Evolutionary conservation across 2,329 filamentous ascomycete species (phyloP).

Genomic region (Bipolaris sorokiniana): DNA sequence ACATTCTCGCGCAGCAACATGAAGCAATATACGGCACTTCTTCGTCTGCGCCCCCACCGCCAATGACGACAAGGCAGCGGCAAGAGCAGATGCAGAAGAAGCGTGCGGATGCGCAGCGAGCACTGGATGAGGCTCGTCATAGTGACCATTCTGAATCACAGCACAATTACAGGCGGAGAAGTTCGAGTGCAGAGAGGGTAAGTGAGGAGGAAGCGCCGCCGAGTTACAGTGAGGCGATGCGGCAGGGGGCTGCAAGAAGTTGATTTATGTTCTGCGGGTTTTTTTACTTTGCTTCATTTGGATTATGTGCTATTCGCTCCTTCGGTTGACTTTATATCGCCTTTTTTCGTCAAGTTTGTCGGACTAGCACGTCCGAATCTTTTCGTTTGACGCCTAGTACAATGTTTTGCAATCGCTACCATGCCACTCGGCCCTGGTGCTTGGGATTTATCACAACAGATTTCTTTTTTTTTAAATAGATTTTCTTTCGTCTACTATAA

Average conservation of each 20-base stretch:
- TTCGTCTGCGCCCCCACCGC: slow-evolving; percentile 11
- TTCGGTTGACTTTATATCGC: not conserved
- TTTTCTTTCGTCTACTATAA: no score
- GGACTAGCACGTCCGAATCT: no score
- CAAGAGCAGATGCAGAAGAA: slow-evolving; percentile 15
- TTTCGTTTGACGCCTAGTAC: no score
- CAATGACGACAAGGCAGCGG: slow-evolving; percentile 10
- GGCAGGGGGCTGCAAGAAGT: slow-evolving; percentile 4
- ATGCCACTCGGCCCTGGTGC: no score
- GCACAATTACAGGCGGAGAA: slow-evolving; percentile 16
- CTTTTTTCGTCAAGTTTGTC: not conserved
- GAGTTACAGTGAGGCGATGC: slow-evolving; percentile 21
- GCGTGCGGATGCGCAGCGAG: slow-evolving; percentile 16
- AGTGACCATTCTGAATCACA: slow-evolving; percentile 11
- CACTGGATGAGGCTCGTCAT: slow-evolving; percentile 12
- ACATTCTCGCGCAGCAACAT: slow-evolving; percentile 18
- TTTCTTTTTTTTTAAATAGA: no score
- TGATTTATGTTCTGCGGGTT: not conserved
- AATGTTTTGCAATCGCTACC: no score
- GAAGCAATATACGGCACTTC: slow-evolving; percentile 22
- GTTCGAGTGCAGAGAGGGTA: slow-evolving; percentile 19
- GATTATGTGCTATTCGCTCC: not conserved
- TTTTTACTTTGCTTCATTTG: not conserved
- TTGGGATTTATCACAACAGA: no score
- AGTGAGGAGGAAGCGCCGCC: slow-evolving; percentile 23